These are phyloP conservation scores for Rheum nobile DNA, from an alignment of 148 eudicot species.

Conservation along the genomic window DNA sequence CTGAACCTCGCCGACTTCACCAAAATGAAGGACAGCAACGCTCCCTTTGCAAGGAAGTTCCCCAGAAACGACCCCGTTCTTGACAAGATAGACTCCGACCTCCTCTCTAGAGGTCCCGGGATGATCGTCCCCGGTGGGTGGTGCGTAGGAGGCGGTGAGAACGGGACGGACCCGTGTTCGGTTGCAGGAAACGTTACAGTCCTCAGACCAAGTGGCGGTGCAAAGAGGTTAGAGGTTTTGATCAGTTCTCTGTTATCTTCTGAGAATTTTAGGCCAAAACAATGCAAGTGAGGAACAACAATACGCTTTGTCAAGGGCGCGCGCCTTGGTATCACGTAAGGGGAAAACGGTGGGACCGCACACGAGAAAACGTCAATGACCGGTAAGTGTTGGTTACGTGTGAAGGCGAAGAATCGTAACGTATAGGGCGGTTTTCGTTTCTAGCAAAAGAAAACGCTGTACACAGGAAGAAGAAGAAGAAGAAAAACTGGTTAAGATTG, in stretches of 20 bases:
- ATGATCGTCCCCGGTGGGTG: constrained; percentile 25
- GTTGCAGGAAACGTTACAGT: constrained; percentile 15
- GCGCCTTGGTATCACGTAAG: background rate
- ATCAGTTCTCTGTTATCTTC: background rate
- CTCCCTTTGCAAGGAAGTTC: constrained; percentile 30
- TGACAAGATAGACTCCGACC: constrained; percentile 24
- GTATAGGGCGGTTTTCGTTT: background rate
- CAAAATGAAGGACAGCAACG: constrained; percentile 20
- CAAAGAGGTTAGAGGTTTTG: background rate
- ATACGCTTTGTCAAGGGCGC: background rate
- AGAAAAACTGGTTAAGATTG: background rate
- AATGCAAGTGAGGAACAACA: background rate
- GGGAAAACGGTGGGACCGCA: background rate
- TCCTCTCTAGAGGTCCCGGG: constrained; percentile 14
- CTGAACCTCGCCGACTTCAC: constrained; percentile 13
- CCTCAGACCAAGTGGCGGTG: constrained; percentile 11
- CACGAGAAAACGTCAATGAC: background rate
- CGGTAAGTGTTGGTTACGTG: background rate
- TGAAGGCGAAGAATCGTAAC: background rate
- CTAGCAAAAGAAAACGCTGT: background rate
- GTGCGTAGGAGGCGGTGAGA: constrained; percentile 21
- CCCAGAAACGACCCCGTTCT: constrained; percentile 20
- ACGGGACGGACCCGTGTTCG: constrained; percentile 23
- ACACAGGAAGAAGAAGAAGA: background rate
- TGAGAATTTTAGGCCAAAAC: constrained; percentile 7